These are phyloP conservation scores for Gynochthodes officinalis DNA, from an alignment of 257 asterid species.

Conservation along the genomic window DNA sequence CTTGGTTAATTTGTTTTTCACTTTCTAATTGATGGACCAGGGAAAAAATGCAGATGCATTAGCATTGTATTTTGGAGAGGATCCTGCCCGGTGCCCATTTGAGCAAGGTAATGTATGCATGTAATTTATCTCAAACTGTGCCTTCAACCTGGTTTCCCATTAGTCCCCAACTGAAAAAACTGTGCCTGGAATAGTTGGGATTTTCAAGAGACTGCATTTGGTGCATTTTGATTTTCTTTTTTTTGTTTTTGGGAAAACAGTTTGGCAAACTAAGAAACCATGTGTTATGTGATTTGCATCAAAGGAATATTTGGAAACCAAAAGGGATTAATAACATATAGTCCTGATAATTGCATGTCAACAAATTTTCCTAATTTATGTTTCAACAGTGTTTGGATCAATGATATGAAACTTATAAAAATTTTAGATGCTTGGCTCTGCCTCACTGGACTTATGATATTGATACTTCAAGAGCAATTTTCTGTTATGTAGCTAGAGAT, in stretches of 20 bases:
- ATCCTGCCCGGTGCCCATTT: constrained; percentile 90
- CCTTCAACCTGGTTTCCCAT: background rate
- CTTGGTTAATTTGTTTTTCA: constrained; percentile 13
- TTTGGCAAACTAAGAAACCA: background rate
- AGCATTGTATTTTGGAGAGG: constrained; percentile 94
- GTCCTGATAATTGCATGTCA: background rate
- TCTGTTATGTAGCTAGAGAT: background rate
- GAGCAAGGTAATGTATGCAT: constrained; percentile 72
- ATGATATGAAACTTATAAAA: background rate
- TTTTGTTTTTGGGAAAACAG: background rate
- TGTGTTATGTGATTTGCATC: background rate
- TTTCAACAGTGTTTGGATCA: background rate
- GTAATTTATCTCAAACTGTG: background rate
- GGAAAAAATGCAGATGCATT: constrained; percentile 93
- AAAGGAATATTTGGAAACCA: background rate
- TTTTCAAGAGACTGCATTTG: background rate
- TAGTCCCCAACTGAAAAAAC: background rate
- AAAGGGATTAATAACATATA: background rate
- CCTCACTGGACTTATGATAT: background rate
- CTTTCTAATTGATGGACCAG: constrained; percentile 42
- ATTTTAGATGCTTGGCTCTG: background rate
- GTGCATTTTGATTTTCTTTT: background rate
- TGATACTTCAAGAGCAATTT: background rate
- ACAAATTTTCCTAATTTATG: background rate
- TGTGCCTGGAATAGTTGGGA: background rate